Conservation (phyloP, 2,329 filamentous ascomycete genomes). For the Pleoardoris graminearum region DNA sequence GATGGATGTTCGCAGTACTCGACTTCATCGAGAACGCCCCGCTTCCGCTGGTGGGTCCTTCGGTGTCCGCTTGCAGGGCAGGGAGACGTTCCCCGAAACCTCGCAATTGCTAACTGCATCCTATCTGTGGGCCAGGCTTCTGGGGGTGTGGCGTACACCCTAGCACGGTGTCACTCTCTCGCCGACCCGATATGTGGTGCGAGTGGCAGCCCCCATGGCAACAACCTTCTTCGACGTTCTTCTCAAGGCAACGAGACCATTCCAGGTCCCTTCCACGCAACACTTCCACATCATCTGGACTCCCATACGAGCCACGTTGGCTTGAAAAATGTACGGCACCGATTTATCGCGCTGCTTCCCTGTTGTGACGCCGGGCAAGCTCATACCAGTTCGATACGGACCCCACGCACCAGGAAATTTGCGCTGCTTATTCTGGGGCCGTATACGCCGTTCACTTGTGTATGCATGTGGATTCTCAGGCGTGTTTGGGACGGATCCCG, state of each 20-base stretch:
- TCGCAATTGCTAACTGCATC: neutral
- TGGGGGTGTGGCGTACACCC: neutral
- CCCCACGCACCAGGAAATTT: conserved; percentile 8
- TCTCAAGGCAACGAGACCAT: neutral
- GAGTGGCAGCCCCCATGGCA: neutral
- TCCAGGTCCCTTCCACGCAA: neutral
- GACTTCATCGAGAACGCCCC: conserved; percentile 2
- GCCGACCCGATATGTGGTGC: neutral
- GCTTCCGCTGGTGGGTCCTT: conserved; percentile 5
- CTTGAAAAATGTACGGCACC: neutral
- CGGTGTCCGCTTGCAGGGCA: conserved; percentile 1
- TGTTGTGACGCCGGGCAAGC: neutral
- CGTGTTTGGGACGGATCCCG: conserved; percentile 2
- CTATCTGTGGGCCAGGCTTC: neutral
- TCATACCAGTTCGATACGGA: conserved; percentile 8
- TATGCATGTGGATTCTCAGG: conserved; percentile 1
- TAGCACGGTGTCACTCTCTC: neutral
- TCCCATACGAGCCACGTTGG: neutral
- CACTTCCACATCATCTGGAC: neutral
- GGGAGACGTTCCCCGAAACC: neutral
- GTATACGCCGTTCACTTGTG: neutral
- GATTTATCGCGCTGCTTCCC: neutral
- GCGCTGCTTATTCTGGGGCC: neutral
- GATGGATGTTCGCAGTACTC: neutral
- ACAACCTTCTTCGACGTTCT: neutral